phyloP scores from a whole-genome alignment of 2,329 filamentous ascomycete species.

The Thelonectria olida region DNA sequence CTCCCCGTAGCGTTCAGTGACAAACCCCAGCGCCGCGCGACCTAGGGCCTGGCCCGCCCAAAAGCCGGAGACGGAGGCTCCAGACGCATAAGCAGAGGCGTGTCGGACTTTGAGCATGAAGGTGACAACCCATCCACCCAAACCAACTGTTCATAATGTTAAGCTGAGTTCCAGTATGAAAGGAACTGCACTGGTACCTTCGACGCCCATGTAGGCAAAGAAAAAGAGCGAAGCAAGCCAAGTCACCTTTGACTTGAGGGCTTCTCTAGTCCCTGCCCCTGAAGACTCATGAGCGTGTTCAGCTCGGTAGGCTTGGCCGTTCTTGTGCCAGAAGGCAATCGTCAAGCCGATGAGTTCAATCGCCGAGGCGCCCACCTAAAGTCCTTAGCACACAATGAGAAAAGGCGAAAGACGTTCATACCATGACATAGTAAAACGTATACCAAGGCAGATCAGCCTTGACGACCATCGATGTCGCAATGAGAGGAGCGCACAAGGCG shows the following conservation, averaged over 20 bases:
- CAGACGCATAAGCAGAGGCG: conserved; percentile 72
- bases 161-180: neutral
- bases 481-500: conserved; percentile 69
- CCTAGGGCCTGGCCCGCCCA: conserved; percentile 82
- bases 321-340: conserved; percentile 68
- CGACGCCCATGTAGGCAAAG: conserved; percentile 77
- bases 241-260: conserved; percentile 61
- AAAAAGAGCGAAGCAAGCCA: conserved; percentile 76
- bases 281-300: conserved; percentile 42
- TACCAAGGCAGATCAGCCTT: conserved; percentile 70
- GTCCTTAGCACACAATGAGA: neutral
- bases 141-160: conserved; percentile 54
- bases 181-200: conserved; percentile 51
- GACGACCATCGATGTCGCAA: conserved; percentile 74
- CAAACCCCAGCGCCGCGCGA: conserved; percentile 72
- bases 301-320: conserved; percentile 61
- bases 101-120: conserved; percentile 80
- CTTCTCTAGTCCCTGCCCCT: conserved; percentile 47
- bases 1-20: conserved; percentile 75
- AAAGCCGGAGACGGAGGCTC: conserved; percentile 78
- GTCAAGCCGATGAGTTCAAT: conserved; percentile 64
- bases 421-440: conserved; percentile 76
- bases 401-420: conserved; percentile 47
- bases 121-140: conserved; percentile 82
- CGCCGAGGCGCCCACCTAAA: conserved; percentile 54